phyloP scores from a whole-genome alignment of 352 stramenopile genomes.

The Thalassiosira ordinaria region DNA sequence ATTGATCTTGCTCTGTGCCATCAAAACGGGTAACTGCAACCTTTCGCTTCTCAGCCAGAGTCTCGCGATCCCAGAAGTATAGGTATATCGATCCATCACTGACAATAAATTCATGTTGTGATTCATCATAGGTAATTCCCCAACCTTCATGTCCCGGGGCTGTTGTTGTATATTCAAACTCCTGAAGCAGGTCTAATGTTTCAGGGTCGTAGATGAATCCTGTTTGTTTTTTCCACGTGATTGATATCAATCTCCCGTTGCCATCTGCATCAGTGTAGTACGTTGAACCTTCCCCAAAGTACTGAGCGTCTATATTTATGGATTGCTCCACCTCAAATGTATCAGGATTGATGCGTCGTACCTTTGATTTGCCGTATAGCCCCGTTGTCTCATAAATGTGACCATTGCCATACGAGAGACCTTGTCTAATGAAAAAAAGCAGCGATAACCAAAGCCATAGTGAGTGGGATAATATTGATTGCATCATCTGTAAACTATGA shows the following conservation, averaged over 20 bases:
- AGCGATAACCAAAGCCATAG: too few relatives aligned
- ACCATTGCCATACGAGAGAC: slow-evolving; percentile 79
- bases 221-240: slow-evolving; percentile 90
- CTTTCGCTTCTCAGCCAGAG: slow-evolving; percentile 85
- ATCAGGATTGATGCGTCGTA: slow-evolving; percentile 89
- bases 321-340: slow-evolving; percentile 87
- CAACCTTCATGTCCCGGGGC: slow-evolving; percentile 88
- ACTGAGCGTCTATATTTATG: slow-evolving; percentile 79
- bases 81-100: slow-evolving; percentile 91
- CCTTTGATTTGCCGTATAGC: slow-evolving; percentile 88
- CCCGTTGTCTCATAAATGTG: slow-evolving; percentile 93
- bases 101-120: slow-evolving; percentile 86
- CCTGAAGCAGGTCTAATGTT: slow-evolving; percentile 73
- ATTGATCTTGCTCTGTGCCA: slow-evolving; percentile 70
- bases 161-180: slow-evolving; percentile 89
- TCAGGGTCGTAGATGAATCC: slow-evolving; percentile 89
- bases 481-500: too few relatives aligned
- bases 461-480: slow-evolving; percentile 4
- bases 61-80: slow-evolving; percentile 91
- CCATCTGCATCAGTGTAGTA: slow-evolving; percentile 70
- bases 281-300: slow-evolving; percentile 93
- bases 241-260: slow-evolving; percentile 87
- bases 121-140: slow-evolving; percentile 90
- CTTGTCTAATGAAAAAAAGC: slow-evolving; percentile 58
- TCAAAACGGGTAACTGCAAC: slow-evolving; percentile 72